Evolutionary conservation across 225 moss, liverwort and hornwort genomes (phyloP).

Genomic region (Neckera pumila): DNA sequence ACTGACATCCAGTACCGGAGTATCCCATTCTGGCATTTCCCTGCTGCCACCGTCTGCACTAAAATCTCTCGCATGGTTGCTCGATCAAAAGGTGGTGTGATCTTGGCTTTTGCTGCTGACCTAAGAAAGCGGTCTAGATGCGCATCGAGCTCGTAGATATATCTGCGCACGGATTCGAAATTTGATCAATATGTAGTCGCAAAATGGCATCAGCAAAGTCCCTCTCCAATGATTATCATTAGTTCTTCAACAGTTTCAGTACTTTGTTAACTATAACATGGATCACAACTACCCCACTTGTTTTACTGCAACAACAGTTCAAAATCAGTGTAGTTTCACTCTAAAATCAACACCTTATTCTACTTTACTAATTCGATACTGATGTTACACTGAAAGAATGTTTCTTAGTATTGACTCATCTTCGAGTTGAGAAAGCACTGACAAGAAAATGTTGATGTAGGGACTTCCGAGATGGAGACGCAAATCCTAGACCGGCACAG

Average conservation of each 20-base stretch:
- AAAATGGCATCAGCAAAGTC: neutral
- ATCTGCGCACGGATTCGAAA: slow-evolving; percentile 17
- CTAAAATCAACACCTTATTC: neutral
- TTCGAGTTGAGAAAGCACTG: neutral
- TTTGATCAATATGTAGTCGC: neutral
- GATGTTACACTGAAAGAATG: neutral
- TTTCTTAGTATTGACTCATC: too few relatives aligned
- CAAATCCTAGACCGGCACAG: neutral
- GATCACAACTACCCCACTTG: neutral
- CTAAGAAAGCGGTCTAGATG: slow-evolving; percentile 76
- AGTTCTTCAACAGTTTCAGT: neutral
- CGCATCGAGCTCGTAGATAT: slow-evolving; percentile 84
- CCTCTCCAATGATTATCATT: neutral
- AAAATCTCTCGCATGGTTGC: slow-evolving; percentile 64
- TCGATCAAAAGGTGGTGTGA: slow-evolving; percentile 62
- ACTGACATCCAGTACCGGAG: slow-evolving; percentile 86
- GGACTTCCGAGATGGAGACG: neutral
- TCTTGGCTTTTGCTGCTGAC: slow-evolving; percentile 69
- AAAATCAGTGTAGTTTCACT: neutral
- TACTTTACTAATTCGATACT: neutral
- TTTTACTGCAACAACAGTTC: neutral
- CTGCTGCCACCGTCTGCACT: slow-evolving; percentile 68
- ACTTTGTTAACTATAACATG: neutral
- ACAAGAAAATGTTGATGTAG: neutral
- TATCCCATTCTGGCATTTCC: slow-evolving; percentile 45